Base-by-base conservation (phyloP, 768 basidiomycete species). In the Agaricus sinodeliciosus region DNA sequence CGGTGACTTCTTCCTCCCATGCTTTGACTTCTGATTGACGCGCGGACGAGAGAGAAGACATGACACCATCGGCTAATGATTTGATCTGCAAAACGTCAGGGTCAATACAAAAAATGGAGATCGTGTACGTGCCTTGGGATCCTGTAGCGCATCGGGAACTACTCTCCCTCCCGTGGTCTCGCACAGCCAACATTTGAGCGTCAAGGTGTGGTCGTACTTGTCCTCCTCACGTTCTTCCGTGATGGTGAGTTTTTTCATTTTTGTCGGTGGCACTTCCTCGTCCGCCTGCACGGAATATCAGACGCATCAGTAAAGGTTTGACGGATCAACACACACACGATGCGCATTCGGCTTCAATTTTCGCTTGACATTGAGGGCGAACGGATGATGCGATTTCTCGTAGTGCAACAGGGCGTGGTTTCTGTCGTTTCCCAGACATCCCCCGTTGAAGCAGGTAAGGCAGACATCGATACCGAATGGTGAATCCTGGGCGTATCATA, bases 21-120 rank as follows among this genome's bases (percentile, higher is more conserved):
- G 96, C 88, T 68, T 96, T 87, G 44, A 99, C 87, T 62, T 97
- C 94, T 0, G 88, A 91, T 63, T 95, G 88, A 44, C 93, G 89
- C 0, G 91, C 87, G 1, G 92, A 94, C 0, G 93, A 92, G 60
- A 91, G 72, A 1, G 93, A 84, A 1, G 76, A 71, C 82, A 96
- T 85, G 51, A 95, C 73, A 0, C 79, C 82, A 18, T 84, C 77
- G 3, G 81, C 71, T 9, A 94, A 69, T 0, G 70, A 62, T 57
- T 77, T 77, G 37, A 82, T 71, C 81, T 87, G 55, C 0, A 18
- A 2, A 8, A 31, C 13, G 34, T 54, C 27, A 59, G 47, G 27
- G 13, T 48, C 39, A 35, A 13, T 53, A 48, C 25, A 49, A 42
- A 3, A 9, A 34, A 11, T 16, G 5, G 13, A 5, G 9, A 19